Evolutionary conservation across 164 flowering plant genomes (phyloP), one percentile per base, ranked within the genome.

Genomic region (Platanus orientalis): DNA sequence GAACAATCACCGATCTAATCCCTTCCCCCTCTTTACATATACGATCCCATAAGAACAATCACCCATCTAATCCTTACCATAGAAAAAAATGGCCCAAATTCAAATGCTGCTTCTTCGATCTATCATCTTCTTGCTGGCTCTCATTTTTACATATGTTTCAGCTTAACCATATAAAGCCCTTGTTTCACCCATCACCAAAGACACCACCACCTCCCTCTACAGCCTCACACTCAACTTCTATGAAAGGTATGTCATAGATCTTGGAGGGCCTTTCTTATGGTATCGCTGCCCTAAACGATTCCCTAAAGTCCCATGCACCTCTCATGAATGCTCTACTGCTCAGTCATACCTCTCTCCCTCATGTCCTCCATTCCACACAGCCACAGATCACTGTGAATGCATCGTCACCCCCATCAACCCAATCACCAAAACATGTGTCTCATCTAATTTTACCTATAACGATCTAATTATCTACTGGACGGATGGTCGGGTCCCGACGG

Each of bases 161-260:
- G 67, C 75, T 51, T 67, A 64, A 58, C 55, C 70, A 6, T 61
- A 50, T 23, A 60, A 36, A 39, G 70, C 78, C 23, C 62, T 80
- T 16, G 72, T 78, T 0, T 66, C 77, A 49, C 84, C 78, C 40
- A 67, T 80, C 56, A 52, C 60, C 57, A 70, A 70, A 57, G 72
- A 76, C 65, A 10, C 60, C 53, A 17, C 27, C n/a, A 73, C 76
- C 9, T 63, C 76, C 39, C 73, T 71, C 21, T 75, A 59, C 71
- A 61, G 61, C 13, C 34, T 75, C 36, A 65, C 65, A 30, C 72
- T 77, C 59, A 58, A 69, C 66, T 21, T 60, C 55, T 13, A 61
- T 34, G 51, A 65, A 16, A 48, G 56, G n/a, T 69, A 53, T 48
- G 77, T 80, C 51, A 29, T 77, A 36, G 81, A 77, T 45, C 65